Evolutionary conservation across 2,329 filamentous ascomycete genomes (phyloP).

Genomic region (Microdochium nivale): DNA sequence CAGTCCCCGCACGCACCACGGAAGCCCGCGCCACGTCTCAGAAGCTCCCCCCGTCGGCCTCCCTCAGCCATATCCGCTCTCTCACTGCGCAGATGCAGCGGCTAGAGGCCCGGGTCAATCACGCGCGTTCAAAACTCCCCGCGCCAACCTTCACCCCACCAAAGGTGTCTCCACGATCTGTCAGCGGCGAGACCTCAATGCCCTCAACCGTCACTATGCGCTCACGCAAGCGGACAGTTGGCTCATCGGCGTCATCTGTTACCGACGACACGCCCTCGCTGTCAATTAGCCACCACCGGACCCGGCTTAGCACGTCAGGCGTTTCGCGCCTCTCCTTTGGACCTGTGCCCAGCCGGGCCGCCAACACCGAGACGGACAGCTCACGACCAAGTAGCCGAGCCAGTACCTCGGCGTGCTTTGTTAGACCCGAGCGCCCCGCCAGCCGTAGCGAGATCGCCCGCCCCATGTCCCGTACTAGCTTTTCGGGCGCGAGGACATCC

Average conservation of each 20-base stretch:
- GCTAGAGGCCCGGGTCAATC: constrained; percentile 87
- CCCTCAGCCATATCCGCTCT: constrained; percentile 84
- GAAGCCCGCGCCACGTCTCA: constrained; percentile 34
- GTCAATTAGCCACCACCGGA: constrained; percentile 39
- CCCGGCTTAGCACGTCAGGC: constrained; percentile 52
- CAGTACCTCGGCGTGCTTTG: constrained; percentile 36
- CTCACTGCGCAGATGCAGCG: constrained; percentile 97
- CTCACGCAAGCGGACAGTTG: constrained; percentile 59
- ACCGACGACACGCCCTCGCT: constrained; percentile 44
- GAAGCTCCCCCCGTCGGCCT: constrained; percentile 51
- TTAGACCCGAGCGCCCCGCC: constrained; percentile 37
- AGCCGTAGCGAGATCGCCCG: constrained; percentile 50
- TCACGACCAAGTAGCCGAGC: constrained; percentile 65
- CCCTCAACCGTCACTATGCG: constrained; percentile 56
- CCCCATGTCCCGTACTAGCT: constrained; percentile 57
- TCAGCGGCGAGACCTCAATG: constrained; percentile 29
- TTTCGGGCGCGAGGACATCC: constrained; percentile 53
- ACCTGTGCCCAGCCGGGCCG: constrained; percentile 44
- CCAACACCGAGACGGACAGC: constrained; percentile 32
- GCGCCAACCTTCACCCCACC: constrained; percentile 72
- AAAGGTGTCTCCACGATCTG: constrained; percentile 62
- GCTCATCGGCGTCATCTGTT: constrained; percentile 41
- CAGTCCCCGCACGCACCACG: constrained; percentile 38
- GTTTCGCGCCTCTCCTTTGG: constrained; percentile 57
- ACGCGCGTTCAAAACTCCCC: constrained; percentile 83